A percentile compares a stretch with the other conserved stretches of the same genome.
These are phyloP conservation scores for Gossypium schwendimanii DNA, from an alignment of 441 rosid species.

Conservation along the genomic window DNA sequence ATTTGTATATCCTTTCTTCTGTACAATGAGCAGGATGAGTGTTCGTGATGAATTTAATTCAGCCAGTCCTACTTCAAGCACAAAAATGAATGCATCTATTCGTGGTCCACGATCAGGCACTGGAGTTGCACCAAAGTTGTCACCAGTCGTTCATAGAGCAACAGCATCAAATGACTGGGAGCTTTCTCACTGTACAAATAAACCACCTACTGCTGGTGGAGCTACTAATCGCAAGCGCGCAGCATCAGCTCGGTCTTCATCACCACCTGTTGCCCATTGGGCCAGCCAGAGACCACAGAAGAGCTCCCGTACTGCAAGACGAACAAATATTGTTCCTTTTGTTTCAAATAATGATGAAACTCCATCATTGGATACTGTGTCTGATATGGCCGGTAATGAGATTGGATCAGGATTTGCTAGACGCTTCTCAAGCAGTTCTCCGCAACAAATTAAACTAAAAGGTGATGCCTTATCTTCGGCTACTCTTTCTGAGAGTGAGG, in stretches of 20 bases:
- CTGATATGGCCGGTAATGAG: conserved; percentile 73
- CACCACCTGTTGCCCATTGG: conserved; percentile 91
- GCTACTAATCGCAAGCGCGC: conserved; percentile 73
- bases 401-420: conserved; percentile 59
- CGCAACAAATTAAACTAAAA: conserved; percentile 67
- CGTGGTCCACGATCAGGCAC: conserved; percentile 85
- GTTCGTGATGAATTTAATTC: conserved; percentile 75
- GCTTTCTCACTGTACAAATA: conserved; percentile 67
- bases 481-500: conserved; percentile 90
- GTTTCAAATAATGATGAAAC: conserved; percentile 68
- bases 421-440: conserved; percentile 63
- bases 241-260: conserved; percentile 65
- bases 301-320: conserved; percentile 85
- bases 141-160: conserved; percentile 69
- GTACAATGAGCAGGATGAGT: conserved; percentile 49
- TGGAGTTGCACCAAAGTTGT: conserved; percentile 62
- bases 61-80: conserved; percentile 69
- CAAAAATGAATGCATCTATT: conserved; percentile 59
- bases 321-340: conserved; percentile 74
- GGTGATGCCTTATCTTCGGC: conserved; percentile 64
- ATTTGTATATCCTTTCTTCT: conserved; percentile 14
- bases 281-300: conserved; percentile 91
- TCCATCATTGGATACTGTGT: conserved; percentile 58
- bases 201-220: conserved; percentile 65
- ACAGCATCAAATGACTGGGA: conserved; percentile 81